Evolutionary conservation across 768 basidiomycete genomes (phyloP).

Genomic region (Russula brevipes): DNA sequence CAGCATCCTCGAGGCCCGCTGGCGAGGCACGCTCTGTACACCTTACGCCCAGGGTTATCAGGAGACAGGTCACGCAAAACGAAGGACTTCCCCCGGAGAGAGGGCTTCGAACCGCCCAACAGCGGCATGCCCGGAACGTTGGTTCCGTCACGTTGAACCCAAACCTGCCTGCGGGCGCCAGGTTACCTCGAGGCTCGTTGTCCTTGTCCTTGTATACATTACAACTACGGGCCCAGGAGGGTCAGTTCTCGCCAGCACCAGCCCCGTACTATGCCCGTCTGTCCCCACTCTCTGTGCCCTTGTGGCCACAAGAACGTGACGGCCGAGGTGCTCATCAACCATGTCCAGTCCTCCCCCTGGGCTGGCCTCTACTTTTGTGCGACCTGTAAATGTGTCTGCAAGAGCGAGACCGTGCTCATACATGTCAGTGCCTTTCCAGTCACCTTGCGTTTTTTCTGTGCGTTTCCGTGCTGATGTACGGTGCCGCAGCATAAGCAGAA

Average conservation of each 20-base stretch:
- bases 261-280: constrained; percentile 18
- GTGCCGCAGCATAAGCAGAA: constrained; percentile 18
- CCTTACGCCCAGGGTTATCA: background rate
- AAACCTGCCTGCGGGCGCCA: constrained; percentile 10
- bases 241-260: background rate
- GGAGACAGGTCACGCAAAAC: background rate
- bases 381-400: constrained; percentile 23
- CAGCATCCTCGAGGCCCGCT: constrained; percentile 12
- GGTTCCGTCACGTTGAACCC: constrained; percentile 5
- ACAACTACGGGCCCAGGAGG: no score
- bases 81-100: background rate
- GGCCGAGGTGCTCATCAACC: constrained; percentile 12
- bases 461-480: background rate
- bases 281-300: constrained; percentile 22
- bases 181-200: constrained; percentile 17
- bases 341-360: constrained; percentile 23
- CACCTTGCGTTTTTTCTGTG: background rate
- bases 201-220: background rate
- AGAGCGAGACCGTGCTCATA: constrained; percentile 15
- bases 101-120: background rate
- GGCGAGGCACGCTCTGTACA: background rate
- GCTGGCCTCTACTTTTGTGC: constrained; percentile 18
- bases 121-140: constrained; percentile 17
- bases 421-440: constrained; percentile 4
- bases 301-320: constrained; percentile 19